A percentile compares a stretch with the other conserved stretches of the same genome.
Evolutionary conservation across 495 filamentous ascomycete genomes (phyloP).

Genomic region (Penicillium coprophilum): DNA sequence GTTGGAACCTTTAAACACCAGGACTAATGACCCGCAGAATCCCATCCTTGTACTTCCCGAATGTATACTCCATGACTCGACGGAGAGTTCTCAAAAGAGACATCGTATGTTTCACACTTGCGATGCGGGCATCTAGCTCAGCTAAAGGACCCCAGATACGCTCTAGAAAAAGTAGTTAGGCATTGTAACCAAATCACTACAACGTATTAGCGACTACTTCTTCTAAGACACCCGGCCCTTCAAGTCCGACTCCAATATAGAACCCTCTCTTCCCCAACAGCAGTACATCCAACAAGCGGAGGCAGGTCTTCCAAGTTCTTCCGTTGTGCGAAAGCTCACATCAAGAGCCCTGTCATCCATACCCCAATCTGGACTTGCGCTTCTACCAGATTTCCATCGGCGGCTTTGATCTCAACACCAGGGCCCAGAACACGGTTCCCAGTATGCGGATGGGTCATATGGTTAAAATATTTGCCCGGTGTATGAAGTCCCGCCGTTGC

Average conservation of each 20-base stretch:
- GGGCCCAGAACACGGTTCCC: neutral
- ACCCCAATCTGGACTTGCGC: neutral
- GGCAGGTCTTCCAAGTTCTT: neutral
- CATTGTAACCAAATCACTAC: neutral
- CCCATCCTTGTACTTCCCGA: neutral
- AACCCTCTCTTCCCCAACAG: neutral
- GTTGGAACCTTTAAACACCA: neutral
- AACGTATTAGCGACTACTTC: neutral
- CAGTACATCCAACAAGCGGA: neutral
- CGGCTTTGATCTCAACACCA: neutral
- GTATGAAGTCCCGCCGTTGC: neutral
- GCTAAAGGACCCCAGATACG: neutral
- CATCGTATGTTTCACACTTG: neutral
- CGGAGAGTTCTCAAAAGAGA: neutral
- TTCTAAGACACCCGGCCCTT: neutral
- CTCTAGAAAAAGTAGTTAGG: neutral
- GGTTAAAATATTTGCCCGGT: neutral
- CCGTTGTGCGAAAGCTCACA: neutral
- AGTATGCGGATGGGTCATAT: neutral
- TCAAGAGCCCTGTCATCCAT: neutral
- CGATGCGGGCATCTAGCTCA: neutral
- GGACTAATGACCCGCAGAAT: neutral
- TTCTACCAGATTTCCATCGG: neutral
- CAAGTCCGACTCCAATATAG: neutral
- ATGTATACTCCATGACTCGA: neutral